A percentile compares a stretch with the other conserved stretches of the same genome.
Conservation (phyloP, 2,329 filamentous ascomycete genomes). For the Penicillium sp. region DNA sequence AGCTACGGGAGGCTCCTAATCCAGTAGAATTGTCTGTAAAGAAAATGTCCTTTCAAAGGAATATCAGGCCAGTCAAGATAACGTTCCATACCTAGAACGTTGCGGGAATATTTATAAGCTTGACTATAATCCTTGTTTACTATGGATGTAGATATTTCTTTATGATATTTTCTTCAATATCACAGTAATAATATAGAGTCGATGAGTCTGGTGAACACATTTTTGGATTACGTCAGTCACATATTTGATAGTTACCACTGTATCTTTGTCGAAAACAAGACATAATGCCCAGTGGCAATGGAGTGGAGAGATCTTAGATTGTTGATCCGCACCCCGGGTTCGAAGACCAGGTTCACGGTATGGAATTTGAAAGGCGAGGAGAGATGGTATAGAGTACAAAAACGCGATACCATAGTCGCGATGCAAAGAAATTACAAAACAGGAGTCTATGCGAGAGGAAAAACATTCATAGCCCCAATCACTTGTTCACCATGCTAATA, state of each 20-base stretch:
- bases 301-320: conserved; percentile 42
- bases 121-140: too few relatives aligned
- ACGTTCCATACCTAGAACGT: too few relatives aligned
- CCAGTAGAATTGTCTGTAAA: background rate
- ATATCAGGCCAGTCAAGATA: conserved; percentile 19
- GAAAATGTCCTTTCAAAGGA: conserved; percentile 28
- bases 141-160: too few relatives aligned
- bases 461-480: too few relatives aligned
- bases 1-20: background rate
- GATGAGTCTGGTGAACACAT: too few relatives aligned
- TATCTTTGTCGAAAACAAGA: too few relatives aligned
- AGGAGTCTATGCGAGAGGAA: background rate
- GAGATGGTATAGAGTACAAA: conserved; percentile 25
- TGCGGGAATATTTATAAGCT: too few relatives aligned
- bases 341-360: background rate
- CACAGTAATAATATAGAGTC: too few relatives aligned
- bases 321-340: background rate
- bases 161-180: too few relatives aligned
- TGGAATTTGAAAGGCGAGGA: conserved; percentile 10
- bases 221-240: too few relatives aligned
- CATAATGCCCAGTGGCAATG: background rate
- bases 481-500: background rate
- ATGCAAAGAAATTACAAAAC: conserved; percentile 10
- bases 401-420: conserved; percentile 17
- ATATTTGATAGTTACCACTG: too few relatives aligned